These are phyloP conservation scores for Pestalotiopsis sp. DNA, from an alignment of 2,329 filamentous ascomycete genomes.

Conservation along the genomic window DNA sequence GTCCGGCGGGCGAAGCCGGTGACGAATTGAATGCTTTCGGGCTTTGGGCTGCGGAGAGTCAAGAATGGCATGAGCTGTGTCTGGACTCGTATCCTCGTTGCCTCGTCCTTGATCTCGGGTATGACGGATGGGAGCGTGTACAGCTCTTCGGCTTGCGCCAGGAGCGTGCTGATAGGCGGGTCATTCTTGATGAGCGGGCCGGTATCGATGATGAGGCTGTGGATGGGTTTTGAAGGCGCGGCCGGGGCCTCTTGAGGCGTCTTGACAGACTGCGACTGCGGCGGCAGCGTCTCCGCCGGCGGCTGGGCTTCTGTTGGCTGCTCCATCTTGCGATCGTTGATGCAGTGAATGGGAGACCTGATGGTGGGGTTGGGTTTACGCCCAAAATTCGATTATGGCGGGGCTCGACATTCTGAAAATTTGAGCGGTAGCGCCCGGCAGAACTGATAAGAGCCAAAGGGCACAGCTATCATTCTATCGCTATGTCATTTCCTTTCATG, in stretches of 20 bases:
- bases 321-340: not conserved
- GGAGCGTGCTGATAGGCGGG: conserved; percentile 78
- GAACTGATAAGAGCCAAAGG: not conserved
- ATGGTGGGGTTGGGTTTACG: not conserved
- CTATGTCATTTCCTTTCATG: too few relatives aligned
- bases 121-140: conserved; percentile 86
- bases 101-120: conserved; percentile 83
- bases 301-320: not conserved
- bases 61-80: conserved; percentile 86
- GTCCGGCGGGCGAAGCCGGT: conserved; percentile 86
- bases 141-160: conserved; percentile 74
- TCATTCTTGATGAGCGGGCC: conserved; percentile 80
- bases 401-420: conserved; percentile 4
- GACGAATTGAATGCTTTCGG: conserved; percentile 78
- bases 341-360: conserved; percentile 1
- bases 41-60: conserved; percentile 71
- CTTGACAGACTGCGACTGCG: not conserved
- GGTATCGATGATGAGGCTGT: conserved; percentile 11
- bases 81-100: conserved; percentile 78
- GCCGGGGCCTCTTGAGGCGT: not conserved
- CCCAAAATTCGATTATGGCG: conserved; percentile 6
- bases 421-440: conserved; percentile 1
- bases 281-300: not conserved
- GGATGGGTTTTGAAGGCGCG: conserved; percentile 9
- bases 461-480: too few relatives aligned